Percentiles rank a stretch among this genome's conserved stretches.
Evolutionary conservation across 805 yeast genomes (phyloP).

Genomic region (Debaryomyces hansenii): DNA sequence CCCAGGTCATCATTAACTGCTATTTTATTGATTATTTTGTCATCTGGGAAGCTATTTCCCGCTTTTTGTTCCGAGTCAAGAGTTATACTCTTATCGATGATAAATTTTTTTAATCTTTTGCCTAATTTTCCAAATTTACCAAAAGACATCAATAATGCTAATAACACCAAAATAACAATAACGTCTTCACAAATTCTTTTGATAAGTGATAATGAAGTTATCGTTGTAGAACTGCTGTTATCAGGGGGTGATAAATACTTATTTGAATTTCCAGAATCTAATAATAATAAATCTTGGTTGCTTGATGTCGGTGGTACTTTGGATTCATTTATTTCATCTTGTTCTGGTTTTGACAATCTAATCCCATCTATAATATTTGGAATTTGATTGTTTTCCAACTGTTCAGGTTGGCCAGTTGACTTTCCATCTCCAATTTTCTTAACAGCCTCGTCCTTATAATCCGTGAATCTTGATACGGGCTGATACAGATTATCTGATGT

Average conservation of each 20-base stretch:
- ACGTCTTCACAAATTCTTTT: constrained; percentile 49
- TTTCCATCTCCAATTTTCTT: constrained; percentile 28
- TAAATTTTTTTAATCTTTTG: constrained; percentile 5
- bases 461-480: constrained; percentile 31
- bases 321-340: not conserved
- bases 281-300: constrained; percentile 6
- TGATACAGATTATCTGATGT: constrained; percentile 32
- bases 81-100: constrained; percentile 12
- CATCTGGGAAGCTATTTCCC: not conserved
- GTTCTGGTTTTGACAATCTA: constrained; percentile 22
- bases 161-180: constrained; percentile 41
- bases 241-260: not conserved
- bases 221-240: not conserved
- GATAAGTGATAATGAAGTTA: constrained; percentile 13
- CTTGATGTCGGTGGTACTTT: constrained; percentile 3
- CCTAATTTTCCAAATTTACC: constrained; percentile 34
- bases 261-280: constrained; percentile 1
- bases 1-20: not conserved
- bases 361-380: constrained; percentile 40
- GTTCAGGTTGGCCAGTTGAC: not conserved
- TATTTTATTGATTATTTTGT: not conserved
- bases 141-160: constrained; percentile 34
- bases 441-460: constrained; percentile 7
- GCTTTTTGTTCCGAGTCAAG: not conserved
- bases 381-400: constrained; percentile 4